phyloP scores from a whole-genome alignment of 2,329 filamentous ascomycete species.

The Pyrenochaeta sp. region DNA sequence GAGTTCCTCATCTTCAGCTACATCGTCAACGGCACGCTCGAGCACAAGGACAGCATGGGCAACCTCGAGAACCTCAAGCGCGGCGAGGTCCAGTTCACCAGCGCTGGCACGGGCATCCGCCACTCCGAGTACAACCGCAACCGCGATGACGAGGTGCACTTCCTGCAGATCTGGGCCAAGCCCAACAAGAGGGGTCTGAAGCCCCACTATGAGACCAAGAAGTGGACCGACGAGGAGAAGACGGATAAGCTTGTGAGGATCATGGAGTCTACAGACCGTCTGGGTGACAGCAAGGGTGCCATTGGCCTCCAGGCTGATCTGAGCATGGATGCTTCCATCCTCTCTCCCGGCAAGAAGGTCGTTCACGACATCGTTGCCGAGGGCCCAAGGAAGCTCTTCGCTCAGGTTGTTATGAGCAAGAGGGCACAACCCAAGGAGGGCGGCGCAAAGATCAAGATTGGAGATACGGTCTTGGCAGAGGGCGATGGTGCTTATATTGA shows the following conservation, averaged over 20 bases:
- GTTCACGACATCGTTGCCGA: constrained; percentile 75
- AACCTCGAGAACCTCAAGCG: constrained; percentile 73
- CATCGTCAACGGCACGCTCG: constrained; percentile 83
- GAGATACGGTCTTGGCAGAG: constrained; percentile 73
- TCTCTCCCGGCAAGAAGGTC: constrained; percentile 70
- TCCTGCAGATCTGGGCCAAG: constrained; percentile 87
- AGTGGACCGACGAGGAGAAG: constrained; percentile 77
- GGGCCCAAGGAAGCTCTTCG: constrained; percentile 73
- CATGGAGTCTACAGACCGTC: constrained; percentile 72
- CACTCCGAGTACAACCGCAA: constrained; percentile 87
- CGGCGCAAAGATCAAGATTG: constrained; percentile 72
- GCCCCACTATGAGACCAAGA: constrained; percentile 78
- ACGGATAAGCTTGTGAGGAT: constrained; percentile 74
- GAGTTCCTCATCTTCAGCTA: constrained; percentile 93
- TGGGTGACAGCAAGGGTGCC: constrained; percentile 70
- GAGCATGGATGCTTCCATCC: constrained; percentile 79
- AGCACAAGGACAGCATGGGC: constrained; percentile 86
- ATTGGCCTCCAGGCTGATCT: constrained; percentile 88
- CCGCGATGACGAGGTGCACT: constrained; percentile 74
- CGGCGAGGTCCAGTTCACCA: constrained; percentile 89
- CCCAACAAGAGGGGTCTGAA: constrained; percentile 76
- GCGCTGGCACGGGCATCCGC: constrained; percentile 79
- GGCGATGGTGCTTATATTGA: constrained; percentile 84
- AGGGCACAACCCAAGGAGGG: constrained; percentile 67
- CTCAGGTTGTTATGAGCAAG: constrained; percentile 77